phyloP scores from a whole-genome alignment of 163 green algal species.

The Volvox carteri region DNA sequence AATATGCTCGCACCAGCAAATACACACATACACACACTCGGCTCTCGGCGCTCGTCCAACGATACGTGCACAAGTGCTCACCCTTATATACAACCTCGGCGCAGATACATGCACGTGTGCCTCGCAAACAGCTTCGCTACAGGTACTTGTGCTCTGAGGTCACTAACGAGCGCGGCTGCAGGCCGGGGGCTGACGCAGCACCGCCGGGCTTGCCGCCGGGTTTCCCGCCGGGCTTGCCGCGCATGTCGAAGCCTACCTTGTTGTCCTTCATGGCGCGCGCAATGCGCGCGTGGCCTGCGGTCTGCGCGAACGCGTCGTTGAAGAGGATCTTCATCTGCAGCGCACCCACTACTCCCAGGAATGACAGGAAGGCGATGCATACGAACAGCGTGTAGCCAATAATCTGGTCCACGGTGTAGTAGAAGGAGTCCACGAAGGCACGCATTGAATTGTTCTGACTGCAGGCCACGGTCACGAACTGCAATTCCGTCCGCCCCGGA shows the following conservation, averaged over 20 bases:
- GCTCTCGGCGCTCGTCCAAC: no score
- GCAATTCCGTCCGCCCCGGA: no score
- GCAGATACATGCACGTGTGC: no score
- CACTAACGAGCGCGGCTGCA: conserved; percentile 29
- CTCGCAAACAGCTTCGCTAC: background rate
- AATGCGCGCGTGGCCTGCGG: conserved; percentile 53
- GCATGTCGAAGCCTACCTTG: conserved; percentile 57
- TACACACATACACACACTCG: no score
- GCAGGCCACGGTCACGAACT: conserved; percentile 50
- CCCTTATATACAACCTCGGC: no score
- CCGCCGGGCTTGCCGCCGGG: no score
- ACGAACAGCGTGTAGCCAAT: conserved; percentile 71
- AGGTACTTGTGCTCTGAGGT: conserved; percentile 63
- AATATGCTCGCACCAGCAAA: no score
- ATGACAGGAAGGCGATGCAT: conserved; percentile 67
- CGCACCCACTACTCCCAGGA: conserved; percentile 62
- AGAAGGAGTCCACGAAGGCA: conserved; percentile 61
- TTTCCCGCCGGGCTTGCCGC: background rate
- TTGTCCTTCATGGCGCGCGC: conserved; percentile 61
- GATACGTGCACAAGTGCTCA: no score
- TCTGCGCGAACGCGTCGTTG: conserved; percentile 70
- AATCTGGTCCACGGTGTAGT: conserved; percentile 65
- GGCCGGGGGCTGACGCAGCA: no score
- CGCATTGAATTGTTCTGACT: conserved; percentile 65
- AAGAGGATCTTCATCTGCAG: conserved; percentile 76